Conservation (phyloP, 2,329 filamentous ascomycete species). For the Venturiaceae sp. region DNA sequence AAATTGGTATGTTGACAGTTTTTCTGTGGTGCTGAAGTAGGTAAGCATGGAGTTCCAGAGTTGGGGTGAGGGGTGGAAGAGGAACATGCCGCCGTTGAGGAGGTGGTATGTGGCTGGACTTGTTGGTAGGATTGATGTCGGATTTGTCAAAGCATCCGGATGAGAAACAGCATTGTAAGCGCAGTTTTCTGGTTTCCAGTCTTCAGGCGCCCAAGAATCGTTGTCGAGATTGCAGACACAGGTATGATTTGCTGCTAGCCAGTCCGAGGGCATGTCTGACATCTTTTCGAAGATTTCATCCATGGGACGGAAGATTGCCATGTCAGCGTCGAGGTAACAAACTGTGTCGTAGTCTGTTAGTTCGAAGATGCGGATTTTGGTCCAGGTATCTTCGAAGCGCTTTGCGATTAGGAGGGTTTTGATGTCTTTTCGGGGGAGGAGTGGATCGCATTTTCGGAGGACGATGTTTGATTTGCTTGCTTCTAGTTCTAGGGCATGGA, state of each 20-base stretch:
- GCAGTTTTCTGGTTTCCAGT: conserved; percentile 40
- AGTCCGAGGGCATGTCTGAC: conserved; percentile 25
- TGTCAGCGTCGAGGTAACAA: conserved; percentile 45
- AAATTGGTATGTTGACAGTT: conserved; percentile 36
- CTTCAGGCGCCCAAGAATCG: conserved; percentile 39
- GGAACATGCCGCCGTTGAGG: conserved; percentile 42
- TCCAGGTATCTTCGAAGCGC: conserved; percentile 45
- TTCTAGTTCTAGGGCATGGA: conserved; percentile 33
- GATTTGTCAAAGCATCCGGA: conserved; percentile 21
- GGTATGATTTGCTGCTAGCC: conserved; percentile 39
- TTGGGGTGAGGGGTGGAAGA: conserved; percentile 33
- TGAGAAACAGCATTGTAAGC: conserved; percentile 34
- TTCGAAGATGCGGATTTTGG: conserved; percentile 45
- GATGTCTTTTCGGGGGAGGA: conserved; percentile 26
- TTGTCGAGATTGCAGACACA: conserved; percentile 44
- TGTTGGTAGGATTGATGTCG: conserved; percentile 22
- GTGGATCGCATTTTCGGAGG: conserved; percentile 27
- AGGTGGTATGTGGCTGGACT: conserved; percentile 30
- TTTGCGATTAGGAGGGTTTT: conserved; percentile 36
- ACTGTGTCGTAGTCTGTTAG: conserved; percentile 29
- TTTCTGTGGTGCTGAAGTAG: conserved; percentile 28
- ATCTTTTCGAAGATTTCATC: conserved; percentile 34
- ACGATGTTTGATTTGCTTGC: conserved; percentile 29
- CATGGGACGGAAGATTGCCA: conserved; percentile 35
- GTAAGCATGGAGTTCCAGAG: conserved; percentile 30